Evolutionary conservation across 2,329 filamentous ascomycete species (phyloP).

Genomic region (Ceratocystis albifundus): DNA sequence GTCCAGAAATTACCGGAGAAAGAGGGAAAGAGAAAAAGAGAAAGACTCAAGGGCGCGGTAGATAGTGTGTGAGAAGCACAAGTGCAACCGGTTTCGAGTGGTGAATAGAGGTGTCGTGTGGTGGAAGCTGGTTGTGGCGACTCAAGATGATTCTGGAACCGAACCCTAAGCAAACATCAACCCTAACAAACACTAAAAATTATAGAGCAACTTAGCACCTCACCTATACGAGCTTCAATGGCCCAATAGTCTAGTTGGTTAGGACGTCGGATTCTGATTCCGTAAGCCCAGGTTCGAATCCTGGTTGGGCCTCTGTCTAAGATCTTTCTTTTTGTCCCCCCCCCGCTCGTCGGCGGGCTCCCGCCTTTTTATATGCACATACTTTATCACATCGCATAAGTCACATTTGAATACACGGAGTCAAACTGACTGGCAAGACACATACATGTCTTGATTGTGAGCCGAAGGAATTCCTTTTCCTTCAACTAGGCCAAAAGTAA

Average conservation of each 20-base stretch:
- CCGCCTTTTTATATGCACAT: not conserved
- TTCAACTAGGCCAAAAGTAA: not conserved
- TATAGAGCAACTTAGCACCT: too few relatives aligned
- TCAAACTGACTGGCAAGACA: not conserved
- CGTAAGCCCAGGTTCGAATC: conserved; percentile 22
- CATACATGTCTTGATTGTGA: conserved; percentile 6
- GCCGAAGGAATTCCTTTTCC: conserved; percentile 1
- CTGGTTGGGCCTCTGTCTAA: conserved; percentile 17
- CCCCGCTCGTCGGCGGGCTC: not conserved
- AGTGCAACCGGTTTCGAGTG: too few relatives aligned
- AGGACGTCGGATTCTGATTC: conserved; percentile 21
- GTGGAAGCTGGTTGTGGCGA: too few relatives aligned
- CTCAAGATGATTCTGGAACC: too few relatives aligned
- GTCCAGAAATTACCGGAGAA: not conserved
- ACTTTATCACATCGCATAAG: not conserved
- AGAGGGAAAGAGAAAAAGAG: too few relatives aligned
- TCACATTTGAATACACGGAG: not conserved
- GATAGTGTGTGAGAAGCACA: too few relatives aligned
- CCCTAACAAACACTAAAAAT: too few relatives aligned
- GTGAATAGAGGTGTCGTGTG: too few relatives aligned
- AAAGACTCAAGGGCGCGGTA: too few relatives aligned
- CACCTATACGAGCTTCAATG: too few relatives aligned
- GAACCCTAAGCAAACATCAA: too few relatives aligned
- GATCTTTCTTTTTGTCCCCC: not conserved
- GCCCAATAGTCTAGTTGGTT: conserved; percentile 23